These are phyloP conservation scores for Aurantiochytrium sp. DNA, from an alignment of 108 stramenopile species.

Conservation along the genomic window DNA sequence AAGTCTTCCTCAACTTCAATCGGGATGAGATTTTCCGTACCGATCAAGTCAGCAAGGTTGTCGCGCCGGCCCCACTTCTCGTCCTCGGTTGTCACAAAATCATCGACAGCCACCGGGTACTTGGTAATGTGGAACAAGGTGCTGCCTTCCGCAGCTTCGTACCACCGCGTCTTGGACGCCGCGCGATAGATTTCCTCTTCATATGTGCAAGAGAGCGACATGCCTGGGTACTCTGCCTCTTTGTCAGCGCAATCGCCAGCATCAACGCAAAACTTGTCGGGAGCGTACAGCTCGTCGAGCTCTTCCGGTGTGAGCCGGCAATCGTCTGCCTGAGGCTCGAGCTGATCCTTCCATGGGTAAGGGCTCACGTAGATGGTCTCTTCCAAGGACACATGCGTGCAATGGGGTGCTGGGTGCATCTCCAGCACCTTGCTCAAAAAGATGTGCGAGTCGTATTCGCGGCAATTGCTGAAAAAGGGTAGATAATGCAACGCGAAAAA, in stretches of 20 bases:
- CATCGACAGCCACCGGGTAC: slow-evolving; percentile 37
- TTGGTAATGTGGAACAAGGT: slow-evolving; percentile 55
- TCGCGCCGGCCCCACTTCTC: slow-evolving; percentile 50
- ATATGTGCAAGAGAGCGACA: slow-evolving; percentile 52
- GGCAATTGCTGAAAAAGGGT: slow-evolving; percentile 70
- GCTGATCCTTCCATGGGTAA: slow-evolving; percentile 36
- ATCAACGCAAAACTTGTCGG: not conserved
- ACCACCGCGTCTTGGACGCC: slow-evolving; percentile 59
- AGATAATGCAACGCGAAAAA: slow-evolving; percentile 64
- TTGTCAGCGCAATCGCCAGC: not conserved
- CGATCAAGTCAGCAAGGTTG: slow-evolving; percentile 23
- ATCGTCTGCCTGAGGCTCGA: not conserved
- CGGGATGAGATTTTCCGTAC: slow-evolving; percentile 49
- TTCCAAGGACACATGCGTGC: slow-evolving; percentile 31
- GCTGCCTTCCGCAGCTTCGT: slow-evolving; percentile 50
- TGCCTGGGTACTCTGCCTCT: not conserved
- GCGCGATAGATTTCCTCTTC: slow-evolving; percentile 58
- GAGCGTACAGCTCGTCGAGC: not conserved
- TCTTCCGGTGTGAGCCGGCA: slow-evolving; percentile 17
- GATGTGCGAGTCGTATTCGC: slow-evolving; percentile 68
- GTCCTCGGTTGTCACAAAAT: slow-evolving; percentile 13
- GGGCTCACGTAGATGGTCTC: slow-evolving; percentile 42
- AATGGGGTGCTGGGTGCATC: slow-evolving; percentile 59
- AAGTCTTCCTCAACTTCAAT: slow-evolving; percentile 48
- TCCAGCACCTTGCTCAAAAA: slow-evolving; percentile 63